phyloP scores from a whole-genome alignment of 139 green algal species.

The Chlorella sp. region DNA sequence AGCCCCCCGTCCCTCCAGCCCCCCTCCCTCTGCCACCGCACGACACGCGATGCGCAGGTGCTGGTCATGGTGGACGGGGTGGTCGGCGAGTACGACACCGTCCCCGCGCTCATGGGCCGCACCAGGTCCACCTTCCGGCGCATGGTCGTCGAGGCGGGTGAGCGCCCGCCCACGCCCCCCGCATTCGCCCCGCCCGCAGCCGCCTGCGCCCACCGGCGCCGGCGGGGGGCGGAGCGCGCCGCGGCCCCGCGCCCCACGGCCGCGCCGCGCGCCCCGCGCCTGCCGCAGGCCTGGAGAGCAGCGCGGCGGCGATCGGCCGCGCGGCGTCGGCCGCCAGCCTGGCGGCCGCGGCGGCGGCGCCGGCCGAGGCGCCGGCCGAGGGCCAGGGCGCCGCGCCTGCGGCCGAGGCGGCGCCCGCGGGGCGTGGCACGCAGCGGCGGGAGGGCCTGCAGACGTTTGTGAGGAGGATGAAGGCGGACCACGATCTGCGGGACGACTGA shows the following conservation, averaged over 20 bases:
- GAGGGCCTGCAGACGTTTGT: conserved; percentile 37
- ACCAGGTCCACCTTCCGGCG: conserved; percentile 21
- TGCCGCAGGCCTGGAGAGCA: background rate
- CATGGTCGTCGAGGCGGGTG: conserved; percentile 35
- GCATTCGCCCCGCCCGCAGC: too few relatives aligned
- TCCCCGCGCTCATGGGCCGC: conserved; percentile 35
- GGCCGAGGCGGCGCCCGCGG: background rate
- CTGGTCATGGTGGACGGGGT: conserved; percentile 66
- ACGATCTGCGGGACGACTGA: conserved; percentile 22
- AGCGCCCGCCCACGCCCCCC: background rate
- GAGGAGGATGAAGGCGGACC: conserved; percentile 5
- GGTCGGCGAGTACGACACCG: conserved; percentile 58
- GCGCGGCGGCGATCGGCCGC: too few relatives aligned
- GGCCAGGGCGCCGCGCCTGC: background rate
- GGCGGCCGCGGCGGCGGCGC: background rate
- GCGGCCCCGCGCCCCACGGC: background rate
- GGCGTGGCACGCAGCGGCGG: background rate
- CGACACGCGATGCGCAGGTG: too few relatives aligned
- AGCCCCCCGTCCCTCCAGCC: background rate
- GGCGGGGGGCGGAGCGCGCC: background rate
- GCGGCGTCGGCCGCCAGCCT: background rate
- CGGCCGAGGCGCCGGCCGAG: background rate
- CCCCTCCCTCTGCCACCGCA: background rate
- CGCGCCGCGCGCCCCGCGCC: background rate
- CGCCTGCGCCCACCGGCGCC: background rate